Conservation (phyloP, 331 rosid species). For the Acacia concinna region DNA sequence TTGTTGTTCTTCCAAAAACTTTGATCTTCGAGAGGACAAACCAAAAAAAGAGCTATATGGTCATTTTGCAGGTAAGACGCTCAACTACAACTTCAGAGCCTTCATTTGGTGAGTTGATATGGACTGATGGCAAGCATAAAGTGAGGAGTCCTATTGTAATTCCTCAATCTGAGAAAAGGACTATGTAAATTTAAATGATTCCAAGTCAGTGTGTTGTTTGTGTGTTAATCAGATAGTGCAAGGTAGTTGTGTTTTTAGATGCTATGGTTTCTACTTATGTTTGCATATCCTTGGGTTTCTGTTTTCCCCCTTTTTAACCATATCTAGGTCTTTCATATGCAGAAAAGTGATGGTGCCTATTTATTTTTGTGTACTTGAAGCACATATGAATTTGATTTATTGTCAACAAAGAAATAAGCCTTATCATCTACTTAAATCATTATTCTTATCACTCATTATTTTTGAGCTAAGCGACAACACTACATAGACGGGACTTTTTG, state of each 20-base stretch:
- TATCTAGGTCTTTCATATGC: neutral
- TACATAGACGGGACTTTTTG: no score
- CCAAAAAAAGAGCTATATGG: constrained; percentile 32
- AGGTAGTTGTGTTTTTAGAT: no score
- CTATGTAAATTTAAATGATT: neutral
- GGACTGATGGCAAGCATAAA: constrained; percentile 37
- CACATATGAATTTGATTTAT: neutral
- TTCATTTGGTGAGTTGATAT: constrained; percentile 31
- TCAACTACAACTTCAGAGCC: neutral
- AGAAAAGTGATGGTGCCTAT: neutral
- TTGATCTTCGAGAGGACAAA: constrained; percentile 2
- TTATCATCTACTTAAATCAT: neutral
- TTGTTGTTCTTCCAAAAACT: neutral
- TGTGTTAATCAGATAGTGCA: constrained; percentile 29
- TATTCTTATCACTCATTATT: neutral
- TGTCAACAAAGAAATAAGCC: neutral
- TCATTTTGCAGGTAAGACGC: neutral
- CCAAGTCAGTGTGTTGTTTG: constrained; percentile 25
- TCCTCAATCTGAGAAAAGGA: neutral
- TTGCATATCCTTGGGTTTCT: no score
- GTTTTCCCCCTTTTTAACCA: neutral
- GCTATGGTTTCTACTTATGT: no score
- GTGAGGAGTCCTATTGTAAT: constrained; percentile 38
- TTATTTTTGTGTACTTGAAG: neutral
- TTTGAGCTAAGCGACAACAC: constrained; percentile 46